These are phyloP conservation scores for Saccharomyces hybrid DNA, from an alignment of 1,139 yeast species.

Conservation along the genomic window DNA sequence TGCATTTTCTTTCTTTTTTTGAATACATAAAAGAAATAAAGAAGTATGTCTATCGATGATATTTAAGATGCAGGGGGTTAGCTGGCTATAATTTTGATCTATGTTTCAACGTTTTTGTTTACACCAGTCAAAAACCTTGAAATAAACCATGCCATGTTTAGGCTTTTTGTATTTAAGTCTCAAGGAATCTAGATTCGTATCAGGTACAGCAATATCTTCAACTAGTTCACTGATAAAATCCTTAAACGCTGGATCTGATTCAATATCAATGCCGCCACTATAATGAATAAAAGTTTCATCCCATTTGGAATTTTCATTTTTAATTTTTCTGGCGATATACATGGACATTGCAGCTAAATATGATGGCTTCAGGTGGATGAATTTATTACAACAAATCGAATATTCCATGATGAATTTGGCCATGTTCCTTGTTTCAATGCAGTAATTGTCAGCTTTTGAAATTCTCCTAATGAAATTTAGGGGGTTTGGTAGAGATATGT, in stretches of 20 bases:
- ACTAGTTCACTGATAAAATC: neutral
- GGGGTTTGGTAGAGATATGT: slow-evolving; percentile 86
- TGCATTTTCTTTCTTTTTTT: neutral
- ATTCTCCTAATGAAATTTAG: slow-evolving; percentile 87
- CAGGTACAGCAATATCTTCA: slow-evolving; percentile 20
- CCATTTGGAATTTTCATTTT: slow-evolving; percentile 63
- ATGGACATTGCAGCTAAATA: slow-evolving; percentile 73
- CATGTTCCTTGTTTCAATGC: slow-evolving; percentile 77
- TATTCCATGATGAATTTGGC: slow-evolving; percentile 84
- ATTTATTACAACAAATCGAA: slow-evolving; percentile 68
- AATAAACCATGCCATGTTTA: slow-evolving; percentile 18
- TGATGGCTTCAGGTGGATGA: slow-evolving; percentile 73
- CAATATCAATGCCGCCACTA: slow-evolving; percentile 55
- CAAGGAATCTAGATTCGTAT: slow-evolving; percentile 26
- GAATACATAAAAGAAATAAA: neutral
- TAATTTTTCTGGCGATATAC: slow-evolving; percentile 4
- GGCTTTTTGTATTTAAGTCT: slow-evolving; percentile 22
- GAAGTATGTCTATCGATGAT: neutral
- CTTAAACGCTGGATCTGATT: slow-evolving; percentile 1
- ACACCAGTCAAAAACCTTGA: slow-evolving; percentile 15
- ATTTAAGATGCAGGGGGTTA: slow-evolving; percentile 10
- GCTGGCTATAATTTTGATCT: slow-evolving; percentile 24
- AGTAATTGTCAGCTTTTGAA: slow-evolving; percentile 90
- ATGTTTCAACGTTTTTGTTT: slow-evolving; percentile 6
- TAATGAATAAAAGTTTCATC: slow-evolving; percentile 73